These are phyloP conservation scores for Hawksworthiomyces lignivorus DNA, from an alignment of 2,329 filamentous ascomycete species.

Conservation along the genomic window DNA sequence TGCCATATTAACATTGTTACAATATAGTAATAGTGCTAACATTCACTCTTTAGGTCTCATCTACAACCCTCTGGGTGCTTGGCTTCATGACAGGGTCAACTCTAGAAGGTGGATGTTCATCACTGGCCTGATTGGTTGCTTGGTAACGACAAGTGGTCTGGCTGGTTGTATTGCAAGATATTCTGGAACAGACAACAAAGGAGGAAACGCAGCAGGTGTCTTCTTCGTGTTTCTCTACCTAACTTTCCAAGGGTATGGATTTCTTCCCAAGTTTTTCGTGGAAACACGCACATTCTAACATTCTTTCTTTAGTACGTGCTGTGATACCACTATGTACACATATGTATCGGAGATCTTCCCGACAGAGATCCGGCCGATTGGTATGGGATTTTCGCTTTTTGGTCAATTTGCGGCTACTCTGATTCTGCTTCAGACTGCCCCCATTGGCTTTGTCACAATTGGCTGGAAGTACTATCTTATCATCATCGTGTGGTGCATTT, in stretches of 20 bases:
- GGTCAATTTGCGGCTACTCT: conserved; percentile 41
- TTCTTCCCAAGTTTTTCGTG: too few species aligned
- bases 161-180: conserved; percentile 29
- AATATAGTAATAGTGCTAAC: too few species aligned
- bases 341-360: conserved; percentile 33
- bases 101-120: conserved; percentile 38
- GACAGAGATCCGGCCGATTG: conserved; percentile 42
- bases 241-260: conserved; percentile 36
- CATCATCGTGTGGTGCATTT: conserved; percentile 32
- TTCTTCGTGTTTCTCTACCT: conserved; percentile 41
- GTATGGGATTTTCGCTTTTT: conserved; percentile 43
- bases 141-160: conserved; percentile 27
- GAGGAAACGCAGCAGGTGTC: conserved; percentile 31
- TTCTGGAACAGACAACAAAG: conserved; percentile 28
- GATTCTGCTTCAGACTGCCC: conserved; percentile 38
- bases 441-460: conserved; percentile 33
- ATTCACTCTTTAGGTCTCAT: conserved; percentile 32
- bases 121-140: conserved; percentile 31
- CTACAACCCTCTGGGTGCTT: conserved; percentile 38
- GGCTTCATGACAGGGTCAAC: conserved; percentile 39
- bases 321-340: conserved; percentile 32
- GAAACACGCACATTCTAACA: too few species aligned
- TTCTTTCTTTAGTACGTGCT: conserved; percentile 24
- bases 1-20: too few species aligned
- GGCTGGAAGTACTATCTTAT: conserved; percentile 45